Conservation (phyloP, 768 basidiomycete genomes). For the Pisolithus albus region DNA sequence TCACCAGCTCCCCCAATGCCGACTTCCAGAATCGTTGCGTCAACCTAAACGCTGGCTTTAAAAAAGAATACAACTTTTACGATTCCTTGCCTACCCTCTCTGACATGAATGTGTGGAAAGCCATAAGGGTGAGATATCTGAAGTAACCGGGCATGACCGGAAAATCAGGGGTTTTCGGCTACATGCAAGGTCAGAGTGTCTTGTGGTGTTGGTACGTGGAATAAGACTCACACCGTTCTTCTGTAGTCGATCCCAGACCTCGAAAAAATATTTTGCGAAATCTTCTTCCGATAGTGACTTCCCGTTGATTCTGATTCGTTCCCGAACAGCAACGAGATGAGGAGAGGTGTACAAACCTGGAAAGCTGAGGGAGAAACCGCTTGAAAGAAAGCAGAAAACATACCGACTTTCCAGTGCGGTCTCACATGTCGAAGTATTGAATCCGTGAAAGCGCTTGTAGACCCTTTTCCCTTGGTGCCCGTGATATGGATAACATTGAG, state of each 20-base stretch:
- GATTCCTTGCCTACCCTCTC: constrained; percentile 41
- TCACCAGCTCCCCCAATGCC: constrained; percentile 93
- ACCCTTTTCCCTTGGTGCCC: constrained; percentile 98
- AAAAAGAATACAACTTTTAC: neutral
- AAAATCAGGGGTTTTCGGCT: constrained; percentile 41
- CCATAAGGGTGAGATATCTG: constrained; percentile 85
- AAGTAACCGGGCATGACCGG: constrained; percentile 89
- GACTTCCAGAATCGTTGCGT: constrained; percentile 92
- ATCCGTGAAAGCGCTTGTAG: constrained; percentile 89
- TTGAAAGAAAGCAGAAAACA: constrained; percentile 15
- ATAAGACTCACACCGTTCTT: constrained; percentile 48
- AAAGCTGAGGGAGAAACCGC: neutral
- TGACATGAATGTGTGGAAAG: constrained; percentile 82
- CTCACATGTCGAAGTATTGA: constrained; percentile 73
- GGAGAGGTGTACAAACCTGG: constrained; percentile 94
- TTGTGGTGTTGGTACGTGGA: neutral
- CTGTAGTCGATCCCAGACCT: constrained; percentile 86
- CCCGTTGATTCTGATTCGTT: constrained; percentile 92
- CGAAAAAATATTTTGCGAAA: constrained; percentile 90
- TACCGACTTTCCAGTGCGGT: constrained; percentile 79
- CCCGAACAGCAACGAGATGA: constrained; percentile 91
- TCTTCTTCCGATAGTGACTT: constrained; percentile 79
- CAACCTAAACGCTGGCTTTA: constrained; percentile 37
- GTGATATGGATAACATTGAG: constrained; percentile 95
- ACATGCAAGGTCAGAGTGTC: constrained; percentile 24